phyloP scores from a whole-genome alignment of 2,329 filamentous ascomycete species.

The Penicillium sp. region DNA sequence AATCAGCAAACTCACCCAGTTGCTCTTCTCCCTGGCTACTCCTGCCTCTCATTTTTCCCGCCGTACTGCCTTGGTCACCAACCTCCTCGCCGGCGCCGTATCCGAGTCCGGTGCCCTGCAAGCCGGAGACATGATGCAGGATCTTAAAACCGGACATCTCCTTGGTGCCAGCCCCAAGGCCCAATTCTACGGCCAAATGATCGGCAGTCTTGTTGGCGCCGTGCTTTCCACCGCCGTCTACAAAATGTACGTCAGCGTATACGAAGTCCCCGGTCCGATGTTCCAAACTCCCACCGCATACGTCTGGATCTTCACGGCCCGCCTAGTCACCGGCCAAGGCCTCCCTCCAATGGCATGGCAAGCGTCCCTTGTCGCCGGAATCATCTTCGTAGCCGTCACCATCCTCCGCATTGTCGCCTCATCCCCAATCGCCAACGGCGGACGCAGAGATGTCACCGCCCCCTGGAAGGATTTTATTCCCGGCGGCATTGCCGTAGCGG shows the following conservation, averaged over 20 bases:
- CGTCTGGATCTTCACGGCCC: constrained; percentile 94
- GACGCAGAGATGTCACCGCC: too few species aligned
- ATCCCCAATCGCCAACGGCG: too few species aligned
- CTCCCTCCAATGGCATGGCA: constrained; percentile 73
- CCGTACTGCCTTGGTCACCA: constrained; percentile 80
- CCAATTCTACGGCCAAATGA: constrained; percentile 93
- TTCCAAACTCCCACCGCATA: constrained; percentile 93
- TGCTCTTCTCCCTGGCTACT: constrained; percentile 86
- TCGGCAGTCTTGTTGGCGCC: constrained; percentile 77
- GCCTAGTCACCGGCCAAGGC: constrained; percentile 83
- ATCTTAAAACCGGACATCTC: constrained; percentile 90
- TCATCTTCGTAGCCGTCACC: too few species aligned
- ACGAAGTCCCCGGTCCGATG: constrained; percentile 74
- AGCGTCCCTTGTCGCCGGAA: too few species aligned
- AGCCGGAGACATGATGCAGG: constrained; percentile 92
- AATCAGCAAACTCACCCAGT: constrained; percentile 90
- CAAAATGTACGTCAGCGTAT: constrained; percentile 79
- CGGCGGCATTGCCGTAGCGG: too few species aligned
- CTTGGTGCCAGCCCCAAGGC: constrained; percentile 85
- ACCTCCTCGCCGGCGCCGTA: constrained; percentile 85
- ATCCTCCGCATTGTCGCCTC: too few species aligned
- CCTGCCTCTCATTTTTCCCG: constrained; percentile 69
- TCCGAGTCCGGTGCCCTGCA: constrained; percentile 78
- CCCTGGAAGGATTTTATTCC: too few species aligned
- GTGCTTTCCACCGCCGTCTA: constrained; percentile 81